A percentile compares a stretch with the other conserved stretches of the same genome.
phyloP scores from a whole-genome alignment of 495 filamentous ascomycete species.

The Chlorociboria aeruginascens region DNA sequence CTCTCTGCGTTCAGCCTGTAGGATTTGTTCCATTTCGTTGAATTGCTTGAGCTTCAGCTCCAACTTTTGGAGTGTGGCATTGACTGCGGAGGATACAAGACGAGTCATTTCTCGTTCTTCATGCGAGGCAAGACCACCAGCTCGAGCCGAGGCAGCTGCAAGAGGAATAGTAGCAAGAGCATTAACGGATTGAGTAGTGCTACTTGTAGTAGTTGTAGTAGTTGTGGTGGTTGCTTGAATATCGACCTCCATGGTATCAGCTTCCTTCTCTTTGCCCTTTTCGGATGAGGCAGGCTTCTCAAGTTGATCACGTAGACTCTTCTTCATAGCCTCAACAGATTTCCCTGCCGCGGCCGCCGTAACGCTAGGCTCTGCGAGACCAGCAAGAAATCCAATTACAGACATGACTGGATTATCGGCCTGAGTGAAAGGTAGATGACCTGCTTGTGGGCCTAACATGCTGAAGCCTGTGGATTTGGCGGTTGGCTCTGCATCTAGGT shows the following conservation, averaged over 20 bases:
- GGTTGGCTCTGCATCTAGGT: conserved; percentile 60
- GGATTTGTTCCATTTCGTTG: conserved; percentile 83
- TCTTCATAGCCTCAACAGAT: conserved; percentile 72
- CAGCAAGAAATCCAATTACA: conserved; percentile 83
- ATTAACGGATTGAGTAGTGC: conserved; percentile 38
- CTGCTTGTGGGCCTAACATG: conserved; percentile 48
- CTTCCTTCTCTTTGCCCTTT: conserved; percentile 45
- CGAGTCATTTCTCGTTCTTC: conserved; percentile 94
- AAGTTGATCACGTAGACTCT: conserved; percentile 58
- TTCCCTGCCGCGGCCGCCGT: conserved; percentile 81
- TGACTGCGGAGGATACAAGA: conserved; percentile 76
- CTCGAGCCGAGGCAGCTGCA: conserved; percentile 71
- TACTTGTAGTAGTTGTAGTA: conserved; percentile 29
- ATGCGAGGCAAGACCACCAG: conserved; percentile 80
- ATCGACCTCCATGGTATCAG: conserved; percentile 44
- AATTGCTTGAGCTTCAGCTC: conserved; percentile 85
- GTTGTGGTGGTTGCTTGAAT: conserved; percentile 30
- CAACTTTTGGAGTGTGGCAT: conserved; percentile 71
- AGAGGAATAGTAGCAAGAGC: conserved; percentile 68
- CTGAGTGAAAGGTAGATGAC: conserved; percentile 74
- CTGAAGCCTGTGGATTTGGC: conserved; percentile 46
- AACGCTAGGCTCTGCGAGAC: conserved; percentile 74
- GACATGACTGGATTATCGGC: conserved; percentile 92
- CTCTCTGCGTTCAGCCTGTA: conserved; percentile 86
- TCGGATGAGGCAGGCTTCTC: conserved; percentile 38